Evolutionary conservation across 164 flowering plant genomes (phyloP), one percentile per base, ranked within the genome.

Genomic region (Nymphaea colorata): DNA sequence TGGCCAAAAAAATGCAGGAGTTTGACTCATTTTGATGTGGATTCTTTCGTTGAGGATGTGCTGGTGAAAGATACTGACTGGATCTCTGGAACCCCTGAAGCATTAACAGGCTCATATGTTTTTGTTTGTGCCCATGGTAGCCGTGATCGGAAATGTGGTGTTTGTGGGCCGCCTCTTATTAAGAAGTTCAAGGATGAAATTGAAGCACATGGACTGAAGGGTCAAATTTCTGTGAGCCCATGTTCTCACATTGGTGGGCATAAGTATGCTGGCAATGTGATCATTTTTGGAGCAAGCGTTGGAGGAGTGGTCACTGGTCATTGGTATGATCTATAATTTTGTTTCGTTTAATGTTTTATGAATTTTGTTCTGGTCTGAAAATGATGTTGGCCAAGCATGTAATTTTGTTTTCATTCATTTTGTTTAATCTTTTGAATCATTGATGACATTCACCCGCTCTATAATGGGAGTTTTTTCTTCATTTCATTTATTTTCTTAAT

Each of bases 201-300:
- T 74, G 88, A 71, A 66, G 67, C 67, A 51, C 84, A 84, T 53
- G 88, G 83, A 41, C 70, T 89, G 72, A 78, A 74, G 43, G 79
- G 80, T 77, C 76, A 85, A 69, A 81, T 91, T 10, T 79, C 76
- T 82, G 92, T 90, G 43, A 81, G 74, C 43, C 82, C 96, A 18
- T 91, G 98, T 76, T 94, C 99, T 41, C 99, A 94, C 62, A 64
- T 90, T 69, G 99, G 99, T 4, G 96, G 96, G 1, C 99, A 94
- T 75, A 94, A 90, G 74, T 94, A 91, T 83, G 99, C 99, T 69
- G 99, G 99, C 42, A 94, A 94, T 68, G 68, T 88, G 78, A 87
- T 94, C 16, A 75, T 88, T 66, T 94, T 74, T 75, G 81, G 87
- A 70, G 82, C 84, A 7, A 79, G 80, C 78, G 63, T 79, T 3